Evolutionary conservation across 2,329 filamentous ascomycete genomes (phyloP).

Genomic region (Amesomyces nigricolor): DNA sequence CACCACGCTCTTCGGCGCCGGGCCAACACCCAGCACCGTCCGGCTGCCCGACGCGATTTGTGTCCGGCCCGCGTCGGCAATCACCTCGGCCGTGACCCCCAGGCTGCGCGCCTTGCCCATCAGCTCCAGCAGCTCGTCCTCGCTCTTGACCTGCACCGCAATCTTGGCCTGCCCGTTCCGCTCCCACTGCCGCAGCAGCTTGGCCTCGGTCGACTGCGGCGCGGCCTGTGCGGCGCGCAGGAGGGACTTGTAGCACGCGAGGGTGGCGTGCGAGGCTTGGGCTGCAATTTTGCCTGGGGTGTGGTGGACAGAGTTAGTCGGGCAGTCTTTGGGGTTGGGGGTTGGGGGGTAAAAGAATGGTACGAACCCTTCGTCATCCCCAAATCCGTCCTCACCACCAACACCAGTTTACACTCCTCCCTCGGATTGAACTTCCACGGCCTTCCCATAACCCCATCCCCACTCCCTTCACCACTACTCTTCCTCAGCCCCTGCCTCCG

Average conservation of each 20-base stretch:
- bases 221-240: conserved; percentile 47
- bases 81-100: conserved; percentile 81
- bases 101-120: conserved; percentile 76
- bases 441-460: conserved; percentile 25
- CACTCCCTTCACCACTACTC: conserved; percentile 17
- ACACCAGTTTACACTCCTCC: conserved; percentile 90
- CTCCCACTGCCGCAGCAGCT: conserved; percentile 80
- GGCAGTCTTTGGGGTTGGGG: too few relatives aligned
- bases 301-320: conserved; percentile 1
- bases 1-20: conserved; percentile 78
- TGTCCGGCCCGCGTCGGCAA: conserved; percentile 91
- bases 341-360: conserved; percentile 9
- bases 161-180: conserved; percentile 84
- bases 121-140: conserved; percentile 70
- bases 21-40: conserved; percentile 81
- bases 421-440: conserved; percentile 34
- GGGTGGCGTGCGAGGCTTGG: conserved; percentile 90
- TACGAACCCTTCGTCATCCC: conserved; percentile 95
- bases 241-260: conserved; percentile 92
- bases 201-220: conserved; percentile 48
- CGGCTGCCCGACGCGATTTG: conserved; percentile 92
- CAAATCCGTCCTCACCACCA: conserved; percentile 88
- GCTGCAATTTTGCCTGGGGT: conserved; percentile 86
- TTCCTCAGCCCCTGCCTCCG: conserved; percentile 49
- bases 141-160: conserved; percentile 79